Evolutionary conservation across 2,329 filamentous ascomycete genomes (phyloP).

Genomic region (Diaporthe ampelina): DNA sequence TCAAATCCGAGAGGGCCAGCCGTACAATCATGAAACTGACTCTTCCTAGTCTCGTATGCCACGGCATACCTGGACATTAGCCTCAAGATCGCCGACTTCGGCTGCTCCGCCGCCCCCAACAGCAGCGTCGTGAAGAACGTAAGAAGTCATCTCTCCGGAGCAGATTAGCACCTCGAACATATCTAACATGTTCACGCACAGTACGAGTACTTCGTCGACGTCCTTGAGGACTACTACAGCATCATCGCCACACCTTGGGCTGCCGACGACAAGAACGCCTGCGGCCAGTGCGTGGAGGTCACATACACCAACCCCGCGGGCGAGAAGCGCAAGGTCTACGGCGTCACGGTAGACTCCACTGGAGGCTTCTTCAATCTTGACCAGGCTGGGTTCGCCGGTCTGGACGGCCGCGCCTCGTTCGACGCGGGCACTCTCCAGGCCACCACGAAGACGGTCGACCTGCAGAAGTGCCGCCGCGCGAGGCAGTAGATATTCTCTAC

Average conservation of each 20-base stretch:
- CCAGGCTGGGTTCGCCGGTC: slow-evolving; percentile 30
- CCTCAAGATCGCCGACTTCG: slow-evolving; percentile 34
- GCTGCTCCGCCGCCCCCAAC: slow-evolving; percentile 14
- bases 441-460: slow-evolving; percentile 4
- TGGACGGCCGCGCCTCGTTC: slow-evolving; percentile 13
- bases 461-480: slow-evolving; percentile 22
- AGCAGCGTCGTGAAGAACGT: slow-evolving; percentile 15
- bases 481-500: background rate
- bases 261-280: slow-evolving; percentile 22
- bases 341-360: slow-evolving; percentile 28
- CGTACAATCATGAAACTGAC: background rate
- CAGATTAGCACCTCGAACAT: background rate
- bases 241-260: slow-evolving; percentile 32
- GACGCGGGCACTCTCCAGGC: slow-evolving; percentile 26
- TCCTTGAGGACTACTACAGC: slow-evolving; percentile 27
- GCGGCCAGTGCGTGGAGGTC: slow-evolving; percentile 33
- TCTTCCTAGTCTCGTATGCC: slow-evolving; percentile 21
- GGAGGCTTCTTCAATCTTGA: slow-evolving; percentile 32
- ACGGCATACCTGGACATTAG: slow-evolving; percentile 18
- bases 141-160: background rate
- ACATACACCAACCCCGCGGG: slow-evolving; percentile 13
- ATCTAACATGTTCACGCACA: background rate
- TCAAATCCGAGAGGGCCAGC: background rate
- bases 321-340: slow-evolving; percentile 29
- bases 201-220: slow-evolving; percentile 36